Conservation (phyloP, 1,139 yeast species). For the Torulaspora globosa region DNA sequence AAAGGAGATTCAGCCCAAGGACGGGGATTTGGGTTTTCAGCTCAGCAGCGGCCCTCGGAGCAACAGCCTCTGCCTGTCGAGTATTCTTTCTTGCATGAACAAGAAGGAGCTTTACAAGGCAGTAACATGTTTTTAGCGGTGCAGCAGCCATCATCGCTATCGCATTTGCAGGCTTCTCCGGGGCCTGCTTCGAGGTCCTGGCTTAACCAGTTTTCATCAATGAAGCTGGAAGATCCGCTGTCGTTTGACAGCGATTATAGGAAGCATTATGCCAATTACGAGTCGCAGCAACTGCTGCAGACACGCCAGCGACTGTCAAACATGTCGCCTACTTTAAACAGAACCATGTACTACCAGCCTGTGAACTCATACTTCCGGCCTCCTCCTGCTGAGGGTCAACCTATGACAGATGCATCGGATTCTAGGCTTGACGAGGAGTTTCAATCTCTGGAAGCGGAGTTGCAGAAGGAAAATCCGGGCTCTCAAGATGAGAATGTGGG, state of each 20-base stretch:
- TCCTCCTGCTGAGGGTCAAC: not conserved
- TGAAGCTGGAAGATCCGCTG: constrained; percentile 30
- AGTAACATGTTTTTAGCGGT: constrained; percentile 5
- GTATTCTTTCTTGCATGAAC: constrained; percentile 1
- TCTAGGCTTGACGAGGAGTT: constrained; percentile 17
- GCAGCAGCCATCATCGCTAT: constrained; percentile 8
- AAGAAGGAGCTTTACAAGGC: not conserved
- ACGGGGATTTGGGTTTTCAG: constrained; percentile 4
- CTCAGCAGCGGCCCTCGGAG: constrained; percentile 1
- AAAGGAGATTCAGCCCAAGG: constrained; percentile 16
- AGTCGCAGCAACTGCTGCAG: constrained; percentile 16
- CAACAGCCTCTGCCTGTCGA: not conserved
- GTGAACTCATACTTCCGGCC: constrained; percentile 17
- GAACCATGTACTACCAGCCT: constrained; percentile 7
- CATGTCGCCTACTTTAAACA: constrained; percentile 7
- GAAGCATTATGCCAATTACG: constrained; percentile 25
- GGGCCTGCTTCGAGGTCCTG: constrained; percentile 12
- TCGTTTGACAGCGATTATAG: constrained; percentile 32
- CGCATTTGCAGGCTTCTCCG: not conserved
- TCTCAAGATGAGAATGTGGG: not conserved
- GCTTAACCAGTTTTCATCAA: constrained; percentile 28
- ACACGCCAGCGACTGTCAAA: constrained; percentile 4
- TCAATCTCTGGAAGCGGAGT: constrained; percentile 23
- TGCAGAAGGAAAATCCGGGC: constrained; percentile 11
- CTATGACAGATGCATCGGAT: not conserved